Evolutionary conservation across 1,284 basidiomycete species (phyloP), one percentile per base, ranked within the genome.

Genomic region (Coniferiporia weirii): DNA sequence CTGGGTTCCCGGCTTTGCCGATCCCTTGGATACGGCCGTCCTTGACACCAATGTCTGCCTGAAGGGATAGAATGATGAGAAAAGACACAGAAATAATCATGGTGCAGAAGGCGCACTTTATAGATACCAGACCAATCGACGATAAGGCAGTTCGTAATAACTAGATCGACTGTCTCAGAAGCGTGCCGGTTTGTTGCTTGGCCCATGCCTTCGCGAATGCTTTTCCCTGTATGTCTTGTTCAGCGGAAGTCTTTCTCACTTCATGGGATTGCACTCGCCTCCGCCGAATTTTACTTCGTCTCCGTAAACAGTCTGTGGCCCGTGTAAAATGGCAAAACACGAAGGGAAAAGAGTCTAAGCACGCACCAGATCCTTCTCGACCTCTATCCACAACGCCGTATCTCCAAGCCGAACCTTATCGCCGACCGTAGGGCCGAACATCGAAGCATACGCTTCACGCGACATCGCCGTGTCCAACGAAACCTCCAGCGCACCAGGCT

Each of bases 241-340:
- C 38, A 40, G 38, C 15, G 15, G 15, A 52, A 19, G 52, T 57
- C 19, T 56, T 57, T 43, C 62, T 51, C 60, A n/a, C 36, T 57
- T 4, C 13, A 15, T 27, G 56, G 43, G 27, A 44, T 34, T 1
- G 36, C 19, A 63, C 74, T 65, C 65, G 85, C 92, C 95, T 68
- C 96, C 96, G 12, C 96, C 96, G 68, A 99, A 99, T 73, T 98
- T 99, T 76, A 91, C 88, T 75, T 99, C 97, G 66, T 99, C 96
- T 8, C 96, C 93, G 68, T 95, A 94, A 1, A 81, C 75, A 2
- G 91, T 87, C 83, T 90, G 61, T 0, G 20, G 12, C 58, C 15
- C 57, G 53, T 52, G 63, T 40, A 8, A 36, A 50, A 62, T 12
- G 4, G 22, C 13, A 35, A 6, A 35, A 22, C 13, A 17, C 17